Percentiles rank a stretch among this genome's conserved stretches.
These are phyloP conservation scores for Quercus wislizeni DNA, from an alignment of 306 rosid species.

Conservation along the genomic window DNA sequence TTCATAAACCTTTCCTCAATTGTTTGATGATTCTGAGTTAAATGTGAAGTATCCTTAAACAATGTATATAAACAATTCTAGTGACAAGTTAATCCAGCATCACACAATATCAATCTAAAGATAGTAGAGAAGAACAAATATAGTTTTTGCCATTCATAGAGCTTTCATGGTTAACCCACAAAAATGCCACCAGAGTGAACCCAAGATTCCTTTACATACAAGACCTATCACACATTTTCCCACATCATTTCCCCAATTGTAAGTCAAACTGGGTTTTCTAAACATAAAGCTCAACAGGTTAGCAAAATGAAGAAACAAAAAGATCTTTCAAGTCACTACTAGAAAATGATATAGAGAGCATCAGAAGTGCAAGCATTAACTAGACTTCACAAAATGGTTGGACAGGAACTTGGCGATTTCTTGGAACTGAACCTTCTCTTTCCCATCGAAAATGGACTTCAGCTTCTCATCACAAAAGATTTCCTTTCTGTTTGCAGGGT, in stretches of 20 bases:
- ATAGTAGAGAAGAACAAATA: neutral
- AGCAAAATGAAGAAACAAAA: neutral
- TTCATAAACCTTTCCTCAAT: too few relatives aligned
- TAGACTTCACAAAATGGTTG: neutral
- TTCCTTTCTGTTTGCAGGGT: neutral
- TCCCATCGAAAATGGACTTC: neutral
- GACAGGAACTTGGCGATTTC: neutral
- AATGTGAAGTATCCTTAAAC: neutral
- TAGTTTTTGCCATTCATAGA: neutral
- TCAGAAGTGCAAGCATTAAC: neutral
- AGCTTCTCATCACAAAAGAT: slow-evolving; percentile 2
- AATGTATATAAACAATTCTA: neutral
- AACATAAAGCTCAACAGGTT: neutral
- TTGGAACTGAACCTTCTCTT: neutral
- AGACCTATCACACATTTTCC: neutral
- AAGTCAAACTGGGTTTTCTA: neutral
- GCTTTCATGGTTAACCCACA: neutral
- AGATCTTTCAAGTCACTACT: neutral
- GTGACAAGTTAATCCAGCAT: neutral
- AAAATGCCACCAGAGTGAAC: neutral
- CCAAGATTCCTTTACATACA: neutral
- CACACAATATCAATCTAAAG: neutral
- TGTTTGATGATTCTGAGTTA: too few relatives aligned
- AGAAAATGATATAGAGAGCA: neutral
- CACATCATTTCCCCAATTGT: neutral